Evolutionary conservation across 1,139 yeast species (phyloP), one percentile per base, ranked within the genome.

Genomic region (Hanseniaspora uvarum): DNA sequence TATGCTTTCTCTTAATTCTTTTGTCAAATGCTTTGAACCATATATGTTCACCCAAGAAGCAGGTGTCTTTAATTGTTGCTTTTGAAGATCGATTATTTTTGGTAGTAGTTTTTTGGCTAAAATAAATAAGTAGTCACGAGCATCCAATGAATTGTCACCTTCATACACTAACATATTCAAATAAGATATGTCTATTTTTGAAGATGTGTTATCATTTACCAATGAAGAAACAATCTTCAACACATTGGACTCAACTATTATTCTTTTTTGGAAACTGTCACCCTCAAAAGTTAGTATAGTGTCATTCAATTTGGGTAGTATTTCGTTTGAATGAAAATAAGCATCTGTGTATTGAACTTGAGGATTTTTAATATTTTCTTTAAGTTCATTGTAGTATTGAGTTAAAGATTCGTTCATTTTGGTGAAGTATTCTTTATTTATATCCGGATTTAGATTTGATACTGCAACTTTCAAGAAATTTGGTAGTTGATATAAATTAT

Each of bases 101-200:
- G 21, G 14, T 4, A 21, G 21, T 8, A 39, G 4, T 14, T 41
- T 41, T 14, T 41, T 26, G 14, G 37, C 19, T 3, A 30, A 11
- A 6, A 48, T 33, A 7, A 37, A 28, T 18, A 46, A 30, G 18
- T 45, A 49, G 11, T 38, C 23, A 21, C 39, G 44, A 16, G 94
- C 94, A 65, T 88, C 96, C 26, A 70, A 66, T 48, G 82, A 77
- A 65, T 89, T 89, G 66, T 88, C 96, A 31, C 97, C 96, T 65
- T 89, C 96, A 63, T 86, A 87, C 2, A 83, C 94, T 63, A 74
- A 81, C 19, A 79, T 72, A 19, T 63, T 61, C 21, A 61, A 55
- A 48, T 66, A 66, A 21, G 55, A 58, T 24, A 66, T 61, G 24
- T 51, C 50, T n/a, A 44, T 14, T 11, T 12, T 12, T 12, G 18